phyloP scores from a whole-genome alignment of 2,329 filamentous ascomycete genomes.

The Dendrostoma leiphaemia region DNA sequence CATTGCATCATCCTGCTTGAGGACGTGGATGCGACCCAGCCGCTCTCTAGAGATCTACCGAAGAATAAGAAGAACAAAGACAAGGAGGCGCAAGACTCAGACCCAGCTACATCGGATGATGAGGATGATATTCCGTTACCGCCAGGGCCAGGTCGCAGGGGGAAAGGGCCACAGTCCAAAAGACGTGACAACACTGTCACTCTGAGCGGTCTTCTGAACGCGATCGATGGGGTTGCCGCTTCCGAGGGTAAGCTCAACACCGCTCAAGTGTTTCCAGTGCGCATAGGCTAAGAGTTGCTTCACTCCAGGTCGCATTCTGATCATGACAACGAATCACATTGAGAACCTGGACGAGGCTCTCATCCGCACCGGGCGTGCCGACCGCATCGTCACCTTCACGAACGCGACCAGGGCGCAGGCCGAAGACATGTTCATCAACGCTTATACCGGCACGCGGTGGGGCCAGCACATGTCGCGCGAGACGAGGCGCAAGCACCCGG shows the following conservation, averaged over 20 bases:
- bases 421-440: slow-evolving; percentile 13
- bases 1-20: slow-evolving; percentile 15
- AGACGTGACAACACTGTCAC: slow-evolving; percentile 4
- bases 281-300: background rate
- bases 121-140: background rate
- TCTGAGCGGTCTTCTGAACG: slow-evolving; percentile 15
- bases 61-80: background rate
- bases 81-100: background rate
- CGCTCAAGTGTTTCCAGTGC: background rate
- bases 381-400: slow-evolving; percentile 15
- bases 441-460: slow-evolving; percentile 13
- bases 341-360: slow-evolving; percentile 16
- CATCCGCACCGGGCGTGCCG: slow-evolving; percentile 13
- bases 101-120: background rate
- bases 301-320: slow-evolving; percentile 9
- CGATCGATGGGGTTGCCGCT: slow-evolving; percentile 14
- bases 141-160: background rate
- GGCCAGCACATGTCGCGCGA: slow-evolving; percentile 3
- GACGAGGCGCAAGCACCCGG: slow-evolving; percentile 1
- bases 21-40: slow-evolving; percentile 16
- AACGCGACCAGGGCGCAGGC: slow-evolving; percentile 12
- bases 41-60: background rate
- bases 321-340: slow-evolving; percentile 18
- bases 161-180: background rate
- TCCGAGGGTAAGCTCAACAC: slow-evolving; percentile 11